A percentile compares a stretch with the other conserved stretches of the same genome.
These are phyloP conservation scores for Aspergillus intermedius DNA, from an alignment of 2,329 filamentous ascomycete genomes.

Conservation along the genomic window DNA sequence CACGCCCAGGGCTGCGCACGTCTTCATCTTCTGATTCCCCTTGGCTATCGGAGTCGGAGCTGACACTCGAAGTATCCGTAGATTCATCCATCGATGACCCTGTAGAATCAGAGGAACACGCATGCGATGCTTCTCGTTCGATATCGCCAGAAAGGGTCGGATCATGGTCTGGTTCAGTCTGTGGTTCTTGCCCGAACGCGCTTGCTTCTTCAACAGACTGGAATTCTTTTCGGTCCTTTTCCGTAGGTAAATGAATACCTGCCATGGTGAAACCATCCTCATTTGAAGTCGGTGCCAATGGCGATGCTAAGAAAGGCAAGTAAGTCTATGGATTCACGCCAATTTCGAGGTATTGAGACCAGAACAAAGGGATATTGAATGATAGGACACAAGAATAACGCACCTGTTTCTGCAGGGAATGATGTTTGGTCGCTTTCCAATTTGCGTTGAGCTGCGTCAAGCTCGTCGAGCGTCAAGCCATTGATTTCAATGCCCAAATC, in stretches of 20 bases:
- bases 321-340: not conserved
- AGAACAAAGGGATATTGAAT: not conserved
- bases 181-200: conserved; percentile 3
- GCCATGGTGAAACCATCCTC: not conserved
- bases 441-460: conserved; percentile 31
- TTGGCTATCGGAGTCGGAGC: conserved; percentile 11
- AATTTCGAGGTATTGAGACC: not conserved
- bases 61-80: conserved; percentile 19
- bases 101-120: conserved; percentile 22
- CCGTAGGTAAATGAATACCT: not conserved
- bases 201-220: conserved; percentile 2
- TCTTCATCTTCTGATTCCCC: conserved; percentile 4
- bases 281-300: not conserved
- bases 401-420: conserved; percentile 15
- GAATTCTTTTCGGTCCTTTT: not conserved
- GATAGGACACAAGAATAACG: not conserved
- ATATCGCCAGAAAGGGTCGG: not conserved
- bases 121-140: conserved; percentile 11
- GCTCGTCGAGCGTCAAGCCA: conserved; percentile 39
- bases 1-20: not conserved
- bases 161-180: not conserved
- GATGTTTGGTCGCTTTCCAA: conserved; percentile 13
- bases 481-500: conserved; percentile 43
- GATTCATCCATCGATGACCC: conserved; percentile 37
- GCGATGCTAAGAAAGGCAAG: not conserved